A percentile compares a stretch with the other conserved stretches of the same genome.
Conservation (phyloP, 768 basidiomycete species). For the Trametopsis cervina region DNA sequence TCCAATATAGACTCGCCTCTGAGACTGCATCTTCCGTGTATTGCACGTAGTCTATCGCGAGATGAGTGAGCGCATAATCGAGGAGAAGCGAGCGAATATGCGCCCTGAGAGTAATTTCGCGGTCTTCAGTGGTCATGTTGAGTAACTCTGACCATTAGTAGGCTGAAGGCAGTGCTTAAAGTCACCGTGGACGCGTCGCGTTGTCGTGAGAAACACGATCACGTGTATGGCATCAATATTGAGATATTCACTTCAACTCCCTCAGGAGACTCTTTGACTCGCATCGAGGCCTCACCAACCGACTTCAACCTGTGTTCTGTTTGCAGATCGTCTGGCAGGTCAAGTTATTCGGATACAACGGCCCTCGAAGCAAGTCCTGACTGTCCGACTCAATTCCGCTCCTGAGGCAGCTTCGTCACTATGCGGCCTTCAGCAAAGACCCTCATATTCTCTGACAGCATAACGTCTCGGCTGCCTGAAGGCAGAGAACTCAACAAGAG, state of each 20-base stretch:
- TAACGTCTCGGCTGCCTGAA: slow-evolving; percentile 40
- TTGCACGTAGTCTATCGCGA: slow-evolving; percentile 47
- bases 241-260: neutral
- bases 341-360: too few species aligned
- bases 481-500: slow-evolving; percentile 38
- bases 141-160: neutral
- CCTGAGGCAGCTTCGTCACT: slow-evolving; percentile 14
- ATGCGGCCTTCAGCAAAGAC: slow-evolving; percentile 13
- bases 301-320: too few species aligned
- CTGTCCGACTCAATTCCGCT: neutral
- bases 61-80: slow-evolving; percentile 45
- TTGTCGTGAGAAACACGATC: neutral
- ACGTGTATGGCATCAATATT: neutral
- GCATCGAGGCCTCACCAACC: too few species aligned
- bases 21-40: slow-evolving; percentile 45
- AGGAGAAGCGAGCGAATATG: slow-evolving; percentile 52
- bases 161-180: too few species aligned
- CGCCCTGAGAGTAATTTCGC: slow-evolving; percentile 23
- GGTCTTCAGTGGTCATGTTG: slow-evolving; percentile 1
- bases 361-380: too few species aligned
- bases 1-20: slow-evolving; percentile 39
- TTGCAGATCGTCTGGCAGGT: too few species aligned
- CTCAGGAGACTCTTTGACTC: too few species aligned
- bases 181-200: too few species aligned
- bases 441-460: neutral